Base-by-base conservation (phyloP, 306 rosid species). In the Quercus berberidifolia region DNA sequence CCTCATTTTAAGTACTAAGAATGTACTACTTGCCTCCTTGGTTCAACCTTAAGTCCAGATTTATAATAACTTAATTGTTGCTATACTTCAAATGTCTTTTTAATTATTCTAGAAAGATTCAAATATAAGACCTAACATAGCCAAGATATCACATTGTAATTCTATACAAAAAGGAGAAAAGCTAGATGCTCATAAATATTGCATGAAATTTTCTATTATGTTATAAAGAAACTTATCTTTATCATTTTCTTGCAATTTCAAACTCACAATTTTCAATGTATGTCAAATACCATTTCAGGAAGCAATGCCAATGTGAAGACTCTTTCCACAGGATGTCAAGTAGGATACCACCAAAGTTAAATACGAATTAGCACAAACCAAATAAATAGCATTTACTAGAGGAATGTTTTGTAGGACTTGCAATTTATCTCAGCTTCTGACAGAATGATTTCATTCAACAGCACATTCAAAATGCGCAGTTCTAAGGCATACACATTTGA, bases 401-500 rank as follows among this genome's bases (percentile, higher is more conserved):
- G 30, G 35, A 28, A 63, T 63, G n/a, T 9, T 63, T 15, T 13
- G 30, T 26, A 28, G 17, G 17, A 13, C 5, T 63, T 13, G 69
- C 38, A 63, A 63, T 63, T 2, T 35, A 28, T 28, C 30, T 18
- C 69, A 63, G 38, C 20, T 15, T 62, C 69, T 14, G 41, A 62
- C 41, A 62, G 65, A 12, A 58, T 8, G 28, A 9, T 59, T 59
- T 23, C 31, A 59, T 23, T 59, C 13, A 25, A 59, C 30, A 23
- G 31, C 65, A 23, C 30, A 59, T 59, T 78, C 26, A 74, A 67
- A 75, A 82, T 57, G 77, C 35, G 30, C 38, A 30, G 55, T 21
- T 73, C 62, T 20, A 80, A 55, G 71, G 64, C 51, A 76, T 2
- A 41, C 21, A 20, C 78, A 31, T 55, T 60, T 64, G 54, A 80